Base-by-base conservation (phyloP, 2,329 filamentous ascomycete species). In the Ilyonectria robusta region DNA sequence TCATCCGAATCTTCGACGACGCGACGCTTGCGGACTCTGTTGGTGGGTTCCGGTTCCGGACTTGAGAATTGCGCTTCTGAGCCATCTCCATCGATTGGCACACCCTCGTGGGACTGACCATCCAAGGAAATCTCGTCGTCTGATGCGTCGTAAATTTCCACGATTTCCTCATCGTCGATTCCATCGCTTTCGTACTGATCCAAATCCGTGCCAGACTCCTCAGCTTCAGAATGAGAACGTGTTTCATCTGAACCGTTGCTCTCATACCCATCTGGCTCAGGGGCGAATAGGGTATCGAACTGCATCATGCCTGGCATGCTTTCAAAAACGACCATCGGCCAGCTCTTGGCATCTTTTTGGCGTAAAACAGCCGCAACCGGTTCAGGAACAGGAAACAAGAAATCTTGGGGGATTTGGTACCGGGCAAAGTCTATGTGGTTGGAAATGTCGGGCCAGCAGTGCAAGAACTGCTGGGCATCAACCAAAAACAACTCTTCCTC, bases 151-250 rank as follows among this genome's bases (percentile, higher is more conserved):
- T 67, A 65, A 3, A 69, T 62, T 17, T 80, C 76, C 1, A 73
- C 63, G 13, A 81, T 75, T 9, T 75, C 75, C 1, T 61, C 73
- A 53, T 83, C 81, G 42, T 83, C 81, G 7, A 83, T 82, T 0
- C 80, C 80, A 0, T 81, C 80, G 48, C 81, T 81, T 44, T 83
- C 82, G 17, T 83, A 83, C 50, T 79, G 75, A 33, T 81, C 71
- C 2, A 69, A 51, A 19, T 74, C 70, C 1, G 61, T 47, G 0
- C 72, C 71, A 6, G 58, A 64, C 26, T 77, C 66, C 11, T 70
- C 70, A 1, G 61, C 62, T 0, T 76, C 64, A 35, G 29, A 35
- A 1, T 59, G 72, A 0, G 66, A 63, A 0, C 70, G 65, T 0
- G 65, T 65, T 29, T 71, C 67, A 7, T 72, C 67, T 0, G 72